phyloP scores from a whole-genome alignment of 192 early-diverging fungal genomes.

The Coemansia sp. region DNA sequence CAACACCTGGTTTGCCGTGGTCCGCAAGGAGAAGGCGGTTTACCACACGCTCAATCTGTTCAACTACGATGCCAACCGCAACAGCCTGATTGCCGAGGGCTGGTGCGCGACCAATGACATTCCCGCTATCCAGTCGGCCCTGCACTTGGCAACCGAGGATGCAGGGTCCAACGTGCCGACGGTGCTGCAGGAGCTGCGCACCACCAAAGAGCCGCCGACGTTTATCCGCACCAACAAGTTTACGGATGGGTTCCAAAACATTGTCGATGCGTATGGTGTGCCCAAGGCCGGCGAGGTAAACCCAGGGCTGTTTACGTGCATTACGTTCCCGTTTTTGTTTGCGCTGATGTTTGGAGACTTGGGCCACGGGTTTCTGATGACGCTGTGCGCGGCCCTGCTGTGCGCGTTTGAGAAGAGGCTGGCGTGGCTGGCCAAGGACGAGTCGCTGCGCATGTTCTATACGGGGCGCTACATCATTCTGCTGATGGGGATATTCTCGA shows the following conservation, averaged over 20 bases:
- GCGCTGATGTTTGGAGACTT: constrained; percentile 99
- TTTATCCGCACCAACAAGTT: constrained; percentile 95
- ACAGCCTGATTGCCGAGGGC: constrained; percentile 95
- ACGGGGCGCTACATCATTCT: constrained; percentile 96
- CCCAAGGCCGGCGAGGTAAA: constrained; percentile 97
- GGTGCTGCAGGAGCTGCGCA: constrained; percentile 81
- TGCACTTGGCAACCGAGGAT: constrained; percentile 79
- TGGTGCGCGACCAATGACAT: constrained; percentile 94
- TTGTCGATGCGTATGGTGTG: constrained; percentile 97
- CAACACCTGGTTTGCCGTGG: constrained; percentile 82
- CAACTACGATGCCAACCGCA: constrained; percentile 89
- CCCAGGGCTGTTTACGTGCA: constrained; percentile 93
- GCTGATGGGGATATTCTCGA: constrained; percentile 96
- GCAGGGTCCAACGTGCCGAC: constrained; percentile 88
- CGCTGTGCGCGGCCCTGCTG: constrained; percentile 72
- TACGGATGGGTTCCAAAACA: constrained; percentile 93
- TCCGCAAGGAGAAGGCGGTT: constrained; percentile 97
- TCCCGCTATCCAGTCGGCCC: constrained; percentile 73
- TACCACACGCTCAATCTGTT: constrained; percentile 96
- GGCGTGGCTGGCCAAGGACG: constrained; percentile 68
- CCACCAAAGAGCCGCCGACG: constrained; percentile 88
- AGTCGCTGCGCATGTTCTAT: constrained; percentile 83
- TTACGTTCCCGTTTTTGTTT: constrained; percentile 99
- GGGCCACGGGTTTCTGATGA: constrained; percentile 90
- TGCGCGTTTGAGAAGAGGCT: constrained; percentile 79